phyloP scores from a whole-genome alignment of 805 yeast genomes.

The Alloascoidea africana region DNA sequence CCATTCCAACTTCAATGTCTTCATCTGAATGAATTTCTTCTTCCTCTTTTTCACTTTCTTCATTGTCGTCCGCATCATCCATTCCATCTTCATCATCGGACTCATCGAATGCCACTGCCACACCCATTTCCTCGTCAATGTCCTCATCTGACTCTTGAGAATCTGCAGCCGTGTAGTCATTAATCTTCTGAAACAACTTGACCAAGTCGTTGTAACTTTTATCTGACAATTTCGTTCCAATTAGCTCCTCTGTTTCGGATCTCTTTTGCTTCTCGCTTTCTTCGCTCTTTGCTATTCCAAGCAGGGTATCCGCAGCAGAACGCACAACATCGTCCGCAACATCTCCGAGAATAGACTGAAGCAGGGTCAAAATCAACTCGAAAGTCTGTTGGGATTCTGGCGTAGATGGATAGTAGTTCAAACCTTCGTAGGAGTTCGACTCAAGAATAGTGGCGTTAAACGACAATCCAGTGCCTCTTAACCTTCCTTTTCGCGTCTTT shows the following conservation, averaged over 20 bases:
- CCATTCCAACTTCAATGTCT: slow-evolving; percentile 7
- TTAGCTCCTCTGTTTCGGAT: slow-evolving; percentile 31
- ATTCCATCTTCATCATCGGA: slow-evolving; percentile 26
- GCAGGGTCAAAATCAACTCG: slow-evolving; percentile 45
- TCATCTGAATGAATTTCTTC: slow-evolving; percentile 17
- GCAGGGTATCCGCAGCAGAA: slow-evolving; percentile 54
- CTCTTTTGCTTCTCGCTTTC: slow-evolving; percentile 29
- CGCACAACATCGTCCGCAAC: slow-evolving; percentile 59
- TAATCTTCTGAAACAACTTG: slow-evolving; percentile 27
- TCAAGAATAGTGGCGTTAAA: background rate
- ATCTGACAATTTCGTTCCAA: slow-evolving; percentile 26
- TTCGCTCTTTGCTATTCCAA: slow-evolving; percentile 38
- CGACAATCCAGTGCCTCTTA: too few species aligned
- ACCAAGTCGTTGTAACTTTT: slow-evolving; percentile 30
- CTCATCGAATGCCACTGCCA: slow-evolving; percentile 7
- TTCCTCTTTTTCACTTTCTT: slow-evolving; percentile 6
- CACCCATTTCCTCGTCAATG: slow-evolving; percentile 8
- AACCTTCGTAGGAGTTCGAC: slow-evolving; percentile 26
- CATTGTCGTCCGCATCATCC: slow-evolving; percentile 22
- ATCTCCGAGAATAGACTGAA: slow-evolving; percentile 45
- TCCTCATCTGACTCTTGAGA: slow-evolving; percentile 7
- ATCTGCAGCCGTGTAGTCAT: slow-evolving; percentile 27
- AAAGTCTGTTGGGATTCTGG: slow-evolving; percentile 34
- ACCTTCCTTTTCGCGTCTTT: slow-evolving; percentile 4
- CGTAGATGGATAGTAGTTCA: slow-evolving; percentile 50